These are phyloP conservation scores for Amanita exitialis DNA, from an alignment of 768 basidiomycete species.

Conservation along the genomic window DNA sequence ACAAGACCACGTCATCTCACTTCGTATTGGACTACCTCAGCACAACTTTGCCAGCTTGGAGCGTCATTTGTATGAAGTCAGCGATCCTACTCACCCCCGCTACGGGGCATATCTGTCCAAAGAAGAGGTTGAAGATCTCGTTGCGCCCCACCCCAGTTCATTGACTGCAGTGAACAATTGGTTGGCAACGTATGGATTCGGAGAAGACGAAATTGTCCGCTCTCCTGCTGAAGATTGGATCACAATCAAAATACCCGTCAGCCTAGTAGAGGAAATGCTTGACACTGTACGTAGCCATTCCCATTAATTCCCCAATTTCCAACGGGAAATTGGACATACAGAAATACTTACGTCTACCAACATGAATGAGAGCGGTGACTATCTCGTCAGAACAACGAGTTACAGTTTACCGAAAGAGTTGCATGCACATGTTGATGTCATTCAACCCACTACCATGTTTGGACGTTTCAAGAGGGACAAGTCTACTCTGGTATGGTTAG, in stretches of 20 bases:
- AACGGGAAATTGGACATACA: slow-evolving; percentile 14
- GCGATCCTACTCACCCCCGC: slow-evolving; percentile 41
- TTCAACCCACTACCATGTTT: slow-evolving; percentile 70
- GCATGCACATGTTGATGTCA: slow-evolving; percentile 50
- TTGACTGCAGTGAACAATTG: slow-evolving; percentile 48
- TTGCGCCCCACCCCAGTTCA: slow-evolving; percentile 47
- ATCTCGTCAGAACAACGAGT: slow-evolving; percentile 52
- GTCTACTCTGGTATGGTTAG: slow-evolving; percentile 22
- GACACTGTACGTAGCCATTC: slow-evolving; percentile 37
- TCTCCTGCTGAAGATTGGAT: slow-evolving; percentile 69
- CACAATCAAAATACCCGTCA: slow-evolving; percentile 44
- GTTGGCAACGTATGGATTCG: slow-evolving; percentile 47
- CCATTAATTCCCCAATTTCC: background rate
- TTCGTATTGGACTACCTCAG: slow-evolving; percentile 51
- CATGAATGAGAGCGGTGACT: slow-evolving; percentile 41
- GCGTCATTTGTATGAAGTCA: slow-evolving; percentile 45
- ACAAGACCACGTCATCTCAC: slow-evolving; percentile 33
- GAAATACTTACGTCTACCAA: slow-evolving; percentile 57
- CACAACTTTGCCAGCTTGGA: slow-evolving; percentile 40
- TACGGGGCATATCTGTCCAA: slow-evolving; percentile 53
- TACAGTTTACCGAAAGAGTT: slow-evolving; percentile 58
- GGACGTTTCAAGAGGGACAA: slow-evolving; percentile 21
- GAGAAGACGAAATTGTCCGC: slow-evolving; percentile 33
- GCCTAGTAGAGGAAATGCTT: slow-evolving; percentile 60
- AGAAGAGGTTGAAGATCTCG: slow-evolving; percentile 51